These are phyloP conservation scores for Spizellomyces punctatus DNA, from an alignment of 192 early-diverging fungal species.

Conservation along the genomic window DNA sequence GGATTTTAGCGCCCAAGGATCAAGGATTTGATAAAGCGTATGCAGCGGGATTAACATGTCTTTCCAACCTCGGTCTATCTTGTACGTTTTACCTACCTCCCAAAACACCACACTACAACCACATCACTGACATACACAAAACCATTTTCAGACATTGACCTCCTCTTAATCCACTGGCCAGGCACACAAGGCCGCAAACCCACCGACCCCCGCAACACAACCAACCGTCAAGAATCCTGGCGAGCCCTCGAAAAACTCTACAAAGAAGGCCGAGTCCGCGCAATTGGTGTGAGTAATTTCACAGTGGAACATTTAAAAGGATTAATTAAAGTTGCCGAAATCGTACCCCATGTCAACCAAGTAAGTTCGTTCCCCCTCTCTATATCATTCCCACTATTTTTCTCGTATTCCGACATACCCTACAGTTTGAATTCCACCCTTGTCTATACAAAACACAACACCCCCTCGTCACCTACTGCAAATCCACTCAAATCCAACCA, in stretches of 20 bases:
- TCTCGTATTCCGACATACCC: background rate
- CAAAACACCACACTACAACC: too few species aligned
- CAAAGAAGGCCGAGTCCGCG: conserved; percentile 48
- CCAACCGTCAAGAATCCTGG: conserved; percentile 39
- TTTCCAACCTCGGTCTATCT: conserved; percentile 33
- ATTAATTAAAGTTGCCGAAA: background rate
- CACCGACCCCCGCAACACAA: conserved; percentile 26
- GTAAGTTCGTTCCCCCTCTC: too few species aligned
- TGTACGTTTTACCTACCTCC: background rate
- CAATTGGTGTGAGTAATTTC: conserved; percentile 76
- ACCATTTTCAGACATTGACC: conserved; percentile 23
- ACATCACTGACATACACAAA: too few species aligned
- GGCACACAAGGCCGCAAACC: conserved; percentile 24
- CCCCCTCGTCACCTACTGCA: conserved; percentile 24
- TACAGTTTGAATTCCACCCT: conserved; percentile 49
- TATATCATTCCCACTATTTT: too few species aligned
- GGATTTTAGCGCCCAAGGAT: conserved; percentile 29
- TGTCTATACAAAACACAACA: conserved; percentile 1
- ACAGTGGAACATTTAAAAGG: conserved; percentile 51
- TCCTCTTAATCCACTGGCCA: conserved; percentile 40
- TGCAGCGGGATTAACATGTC: conserved; percentile 30
- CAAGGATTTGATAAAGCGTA: conserved; percentile 42
- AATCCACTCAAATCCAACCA: conserved; percentile 14
- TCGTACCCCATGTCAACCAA: conserved; percentile 20
- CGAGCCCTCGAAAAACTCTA: conserved; percentile 38